Evolutionary conservation across 2,329 filamentous ascomycete species (phyloP), one percentile per base, ranked within the genome.

Genomic region (Diaporthe eres): DNA sequence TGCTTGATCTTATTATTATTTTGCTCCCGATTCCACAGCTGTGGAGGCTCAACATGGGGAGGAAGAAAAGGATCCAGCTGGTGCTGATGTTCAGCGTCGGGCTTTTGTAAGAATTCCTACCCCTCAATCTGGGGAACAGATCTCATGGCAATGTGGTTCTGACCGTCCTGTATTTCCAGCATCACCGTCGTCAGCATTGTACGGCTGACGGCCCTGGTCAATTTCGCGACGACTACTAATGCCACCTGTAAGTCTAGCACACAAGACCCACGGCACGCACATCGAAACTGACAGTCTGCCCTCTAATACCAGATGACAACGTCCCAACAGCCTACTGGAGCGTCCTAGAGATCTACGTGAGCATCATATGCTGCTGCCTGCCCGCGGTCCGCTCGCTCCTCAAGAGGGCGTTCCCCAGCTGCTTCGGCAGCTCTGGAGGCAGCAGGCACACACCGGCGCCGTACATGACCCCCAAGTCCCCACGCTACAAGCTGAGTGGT

Each of bases 21-120:
- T 28, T 39, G 22, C 63, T 70, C 6, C 53, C 72, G 39, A 55
- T 70, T 9, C 53, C 51, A 42, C 61, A 60, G 39, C 25, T 67
- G n/a, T 74, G 39, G 53, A 70, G 57, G 51, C 72, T 72, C 28
- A 68, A 68, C 15, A 68, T 68, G 65, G 65, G 65, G 65, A 37
- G 22, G 55, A 61, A 72, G 37, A 61, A 72, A n/a, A 44, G 55
- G 34, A 25, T 72, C 9, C 70, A 58, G 42, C n/a, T 72, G 53
- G 53, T 49, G 55, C 70, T 72, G 44, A 60, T 72, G 53, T 51
- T 51, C 71, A 58, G 60, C 31, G 47, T 72, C 55, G 53, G 58
- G 25, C 53, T 60, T 6, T 61, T 60, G 71, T 72, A 61, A 72
- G 55, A 13, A 37, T 7, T 19, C 37, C n/a, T 53, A 6, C 47